These are phyloP conservation scores for Rhizoclosmatium sp. DNA, from an alignment of 192 early-diverging fungal genomes.

Conservation along the genomic window DNA sequence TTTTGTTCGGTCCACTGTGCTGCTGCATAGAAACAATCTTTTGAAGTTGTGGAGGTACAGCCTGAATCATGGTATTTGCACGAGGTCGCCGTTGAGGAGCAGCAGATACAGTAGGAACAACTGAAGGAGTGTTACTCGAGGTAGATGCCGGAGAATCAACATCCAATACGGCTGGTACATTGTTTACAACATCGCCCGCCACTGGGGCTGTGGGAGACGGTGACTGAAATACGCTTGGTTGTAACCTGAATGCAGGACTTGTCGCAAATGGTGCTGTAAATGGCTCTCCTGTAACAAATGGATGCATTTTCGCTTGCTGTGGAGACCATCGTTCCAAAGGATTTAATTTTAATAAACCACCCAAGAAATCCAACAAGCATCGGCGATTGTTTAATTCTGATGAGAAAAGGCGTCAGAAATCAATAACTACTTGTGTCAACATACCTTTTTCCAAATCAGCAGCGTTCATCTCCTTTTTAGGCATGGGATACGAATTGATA, in stretches of 20 bases:
- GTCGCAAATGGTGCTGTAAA: conserved; percentile 77
- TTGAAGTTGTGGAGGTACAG: conserved; percentile 60
- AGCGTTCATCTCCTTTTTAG: conserved; percentile 65
- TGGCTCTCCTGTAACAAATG: conserved; percentile 92
- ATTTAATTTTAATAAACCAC: conserved; percentile 89
- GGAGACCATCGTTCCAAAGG: conserved; percentile 95
- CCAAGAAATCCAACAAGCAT: conserved; percentile 90
- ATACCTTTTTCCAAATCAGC: conserved; percentile 81
- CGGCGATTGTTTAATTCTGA: conserved; percentile 76
- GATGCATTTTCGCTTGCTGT: conserved; percentile 91
- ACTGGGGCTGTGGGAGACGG: not conserved
- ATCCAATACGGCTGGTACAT: not conserved
- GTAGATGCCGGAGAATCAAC: not conserved
- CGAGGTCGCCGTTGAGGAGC: conserved; percentile 42
- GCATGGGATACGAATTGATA: conserved; percentile 84
- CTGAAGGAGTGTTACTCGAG: not conserved
- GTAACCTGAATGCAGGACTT: conserved; percentile 26
- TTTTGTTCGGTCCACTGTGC: conserved; percentile 42
- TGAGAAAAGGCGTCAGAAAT: not conserved
- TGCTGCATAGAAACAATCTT: conserved; percentile 55
- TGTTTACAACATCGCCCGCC: not conserved
- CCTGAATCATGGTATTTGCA: conserved; percentile 62
- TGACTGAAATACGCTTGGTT: not conserved
- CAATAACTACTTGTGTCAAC: conserved; percentile 56
- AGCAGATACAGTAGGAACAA: not conserved